Evolutionary conservation across 2,329 filamentous ascomycete genomes (phyloP).

Genomic region (Ophiostoma tasmaniense): DNA sequence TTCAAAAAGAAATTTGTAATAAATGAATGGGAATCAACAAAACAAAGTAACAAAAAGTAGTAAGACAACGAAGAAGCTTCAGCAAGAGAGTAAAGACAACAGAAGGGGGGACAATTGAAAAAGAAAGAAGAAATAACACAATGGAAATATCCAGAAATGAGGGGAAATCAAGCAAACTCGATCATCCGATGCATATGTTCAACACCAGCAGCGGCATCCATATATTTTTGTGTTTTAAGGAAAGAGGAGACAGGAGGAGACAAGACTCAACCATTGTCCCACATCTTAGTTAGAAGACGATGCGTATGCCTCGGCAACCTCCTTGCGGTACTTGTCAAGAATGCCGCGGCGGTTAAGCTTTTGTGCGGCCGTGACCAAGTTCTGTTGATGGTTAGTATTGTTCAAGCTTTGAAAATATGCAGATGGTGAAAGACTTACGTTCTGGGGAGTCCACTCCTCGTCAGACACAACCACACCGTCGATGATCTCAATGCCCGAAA

Average conservation of each 20-base stretch:
- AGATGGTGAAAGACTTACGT: constrained; percentile 42
- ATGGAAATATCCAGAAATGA: not conserved
- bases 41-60: not conserved
- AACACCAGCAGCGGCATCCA: not conserved
- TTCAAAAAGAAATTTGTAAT: not conserved
- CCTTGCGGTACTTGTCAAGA: constrained; percentile 50
- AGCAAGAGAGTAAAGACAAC: not conserved
- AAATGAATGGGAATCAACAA: constrained; percentile 11
- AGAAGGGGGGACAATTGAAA: not conserved
- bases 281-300: constrained; percentile 20
- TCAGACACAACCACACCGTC: constrained; percentile 63
- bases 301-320: constrained; percentile 54
- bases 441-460: constrained; percentile 69
- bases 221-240: not conserved
- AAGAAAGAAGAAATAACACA: not conserved
- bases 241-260: not conserved
- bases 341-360: constrained; percentile 66
- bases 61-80: constrained; percentile 1
- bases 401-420: not conserved
- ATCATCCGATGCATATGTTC: not conserved
- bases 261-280: not conserved
- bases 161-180: not conserved
- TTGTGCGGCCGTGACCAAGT: constrained; percentile 59
- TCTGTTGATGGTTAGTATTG: constrained; percentile 32
- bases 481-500: constrained; percentile 60